phyloP scores from a whole-genome alignment of 768 basidiomycete genomes.

The Artomyces pyxidatus region DNA sequence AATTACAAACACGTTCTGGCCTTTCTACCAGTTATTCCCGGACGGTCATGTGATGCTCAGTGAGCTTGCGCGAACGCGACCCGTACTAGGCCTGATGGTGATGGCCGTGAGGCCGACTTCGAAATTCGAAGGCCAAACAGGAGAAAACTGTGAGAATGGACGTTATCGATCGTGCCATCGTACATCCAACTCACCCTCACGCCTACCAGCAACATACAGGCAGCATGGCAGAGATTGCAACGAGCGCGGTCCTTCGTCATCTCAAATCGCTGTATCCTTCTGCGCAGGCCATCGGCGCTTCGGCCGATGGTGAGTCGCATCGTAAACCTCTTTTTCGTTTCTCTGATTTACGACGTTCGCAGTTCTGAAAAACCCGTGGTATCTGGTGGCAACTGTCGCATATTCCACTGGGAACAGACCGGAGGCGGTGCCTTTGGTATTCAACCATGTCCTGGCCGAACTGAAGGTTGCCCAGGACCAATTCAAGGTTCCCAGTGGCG shows the following conservation, averaged over 20 bases:
- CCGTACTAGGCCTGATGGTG: too few relatives aligned
- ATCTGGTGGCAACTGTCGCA: conserved; percentile 45
- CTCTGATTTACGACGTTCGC: not conserved
- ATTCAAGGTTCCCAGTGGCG: conserved; percentile 14
- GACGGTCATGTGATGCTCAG: too few relatives aligned
- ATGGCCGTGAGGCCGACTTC: too few relatives aligned
- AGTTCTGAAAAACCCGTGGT: conserved; percentile 43
- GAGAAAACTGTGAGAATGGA: too few relatives aligned
- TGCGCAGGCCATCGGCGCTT: conserved; percentile 9
- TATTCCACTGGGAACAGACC: conserved; percentile 53
- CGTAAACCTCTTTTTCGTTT: not conserved
- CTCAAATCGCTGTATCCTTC: conserved; percentile 41
- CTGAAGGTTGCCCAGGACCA: conserved; percentile 22
- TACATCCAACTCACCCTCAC: too few relatives aligned
- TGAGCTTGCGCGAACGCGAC: too few relatives aligned
- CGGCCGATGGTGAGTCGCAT: conserved; percentile 13
- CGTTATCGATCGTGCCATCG: too few relatives aligned
- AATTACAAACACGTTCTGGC: too few relatives aligned
- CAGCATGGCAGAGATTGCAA: conserved; percentile 27
- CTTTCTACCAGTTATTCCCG: too few relatives aligned
- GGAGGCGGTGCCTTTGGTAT: conserved; percentile 49
- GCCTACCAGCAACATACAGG: not conserved
- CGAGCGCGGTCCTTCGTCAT: conserved; percentile 32
- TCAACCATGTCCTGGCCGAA: conserved; percentile 40
- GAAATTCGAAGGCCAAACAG: too few relatives aligned